Percentiles rank a stretch among this genome's conserved stretches.
Evolutionary conservation across 306 rosid species (phyloP).

Genomic region (Quercus ilex): DNA sequence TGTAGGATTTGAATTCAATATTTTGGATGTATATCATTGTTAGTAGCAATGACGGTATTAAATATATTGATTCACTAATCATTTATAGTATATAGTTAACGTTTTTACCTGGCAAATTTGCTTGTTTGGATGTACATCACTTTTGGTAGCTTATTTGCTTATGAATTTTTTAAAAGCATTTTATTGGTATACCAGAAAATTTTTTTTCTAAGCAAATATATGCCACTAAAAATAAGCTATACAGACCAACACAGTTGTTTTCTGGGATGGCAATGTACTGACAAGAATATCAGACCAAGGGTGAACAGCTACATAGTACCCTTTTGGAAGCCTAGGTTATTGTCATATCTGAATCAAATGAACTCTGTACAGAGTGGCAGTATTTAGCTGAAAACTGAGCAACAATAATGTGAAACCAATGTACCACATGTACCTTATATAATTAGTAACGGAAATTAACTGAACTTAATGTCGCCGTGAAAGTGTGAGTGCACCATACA

Average conservation of each 20-base stretch:
- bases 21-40: not conserved
- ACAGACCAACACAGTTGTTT: not conserved
- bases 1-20: not conserved
- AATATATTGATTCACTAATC: not conserved
- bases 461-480: not conserved
- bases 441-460: not conserved
- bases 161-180: too few species aligned
- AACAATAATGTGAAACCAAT: too few species aligned
- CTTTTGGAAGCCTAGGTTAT: not conserved
- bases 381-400: too few species aligned
- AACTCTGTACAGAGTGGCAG: too few species aligned
- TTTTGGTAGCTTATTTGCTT: too few species aligned
- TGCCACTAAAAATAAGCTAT: too few species aligned
- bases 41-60: not conserved
- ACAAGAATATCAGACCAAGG: not conserved
- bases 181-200: too few species aligned
- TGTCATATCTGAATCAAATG: too few species aligned
- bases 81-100: too few species aligned
- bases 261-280: not conserved
- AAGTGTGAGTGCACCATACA: not conserved
- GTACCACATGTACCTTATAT: not conserved
- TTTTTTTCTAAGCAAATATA: too few species aligned
- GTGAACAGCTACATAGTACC: not conserved
- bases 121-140: too few species aligned
- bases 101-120: too few species aligned